Base-by-base conservation (phyloP, 352 stramenopile species). In the Blastocystis sp. region DNA sequence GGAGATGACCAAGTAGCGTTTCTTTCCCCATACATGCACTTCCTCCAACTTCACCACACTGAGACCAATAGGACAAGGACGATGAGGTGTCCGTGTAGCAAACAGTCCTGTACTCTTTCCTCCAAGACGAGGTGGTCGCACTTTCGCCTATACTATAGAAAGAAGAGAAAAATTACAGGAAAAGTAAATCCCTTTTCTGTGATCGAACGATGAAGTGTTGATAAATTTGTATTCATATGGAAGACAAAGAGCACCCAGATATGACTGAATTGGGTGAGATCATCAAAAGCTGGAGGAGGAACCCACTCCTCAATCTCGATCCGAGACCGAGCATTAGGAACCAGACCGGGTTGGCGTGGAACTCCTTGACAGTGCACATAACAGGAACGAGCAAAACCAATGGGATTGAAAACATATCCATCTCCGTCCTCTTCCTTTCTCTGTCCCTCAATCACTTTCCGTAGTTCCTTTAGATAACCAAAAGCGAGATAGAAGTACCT, bases 171-270 rank as follows among this genome's bases (percentile, higher is more conserved):
- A 42, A 57, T 14, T 74, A 86, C 75, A 77, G 75, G 75, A 5
- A 86, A 86, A 5, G 75, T 86, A 1, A 86, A 35, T 16, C 75
- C 75, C 14, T 77, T 66, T 14, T 88, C 86, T 21, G 51, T 88
- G 9, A 12, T 29, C 37, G 75, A 86, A 73, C 66, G 71, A 21
- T 43, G 57, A 16, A 86, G 52, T 32, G 61, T 94, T 88, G 93
- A 94, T 67, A 92, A 66, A 80, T 95, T 95, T 7, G 93, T 95
- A 90, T 95, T 95, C 86, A 94, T 92, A 59, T 95, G 93, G 87
- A 95, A 95, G 67, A 94, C 92, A 51, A 95, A 95, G 71, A 95
- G 88, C n/a, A 95, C 92, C 93, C 93, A 95, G 21, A 94, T 65
- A 87, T 95, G 93, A 80, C 91, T 94, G 88, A 94, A 95, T 87